Evolutionary conservation across 306 rosid genomes (phyloP).

Genomic region (Astragalus membranaceus): DNA sequence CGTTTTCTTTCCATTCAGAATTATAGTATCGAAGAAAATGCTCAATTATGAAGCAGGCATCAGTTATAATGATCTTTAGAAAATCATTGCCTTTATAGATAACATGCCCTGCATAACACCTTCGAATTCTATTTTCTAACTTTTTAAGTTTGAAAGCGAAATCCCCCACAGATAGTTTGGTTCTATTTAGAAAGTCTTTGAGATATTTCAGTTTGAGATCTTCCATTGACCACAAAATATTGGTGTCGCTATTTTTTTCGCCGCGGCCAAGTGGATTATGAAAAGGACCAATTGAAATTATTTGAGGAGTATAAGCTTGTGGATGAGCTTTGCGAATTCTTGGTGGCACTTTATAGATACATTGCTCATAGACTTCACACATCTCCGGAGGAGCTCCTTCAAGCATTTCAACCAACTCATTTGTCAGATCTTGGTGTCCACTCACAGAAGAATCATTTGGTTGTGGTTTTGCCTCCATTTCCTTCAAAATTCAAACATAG

Average conservation of each 20-base stretch:
- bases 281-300: slow-evolving; percentile 8
- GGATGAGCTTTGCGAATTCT: neutral
- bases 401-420: no score
- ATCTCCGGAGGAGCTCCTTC: neutral
- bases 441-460: no score
- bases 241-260: no score
- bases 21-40: neutral
- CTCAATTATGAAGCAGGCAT: neutral
- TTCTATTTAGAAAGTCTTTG: neutral
- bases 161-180: neutral
- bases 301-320: neutral
- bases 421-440: no score
- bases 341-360: neutral
- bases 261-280: neutral
- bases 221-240: neutral
- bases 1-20: neutral
- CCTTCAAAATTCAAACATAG: no score
- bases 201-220: neutral
- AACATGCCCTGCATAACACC: neutral
- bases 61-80: neutral
- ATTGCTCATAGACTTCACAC: neutral
- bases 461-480: no score
- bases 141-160: neutral
- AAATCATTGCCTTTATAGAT: neutral
- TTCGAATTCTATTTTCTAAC: neutral